Base-by-base conservation (phyloP, 768 basidiomycete genomes). In the Hygrophorus pudorinus region DNA sequence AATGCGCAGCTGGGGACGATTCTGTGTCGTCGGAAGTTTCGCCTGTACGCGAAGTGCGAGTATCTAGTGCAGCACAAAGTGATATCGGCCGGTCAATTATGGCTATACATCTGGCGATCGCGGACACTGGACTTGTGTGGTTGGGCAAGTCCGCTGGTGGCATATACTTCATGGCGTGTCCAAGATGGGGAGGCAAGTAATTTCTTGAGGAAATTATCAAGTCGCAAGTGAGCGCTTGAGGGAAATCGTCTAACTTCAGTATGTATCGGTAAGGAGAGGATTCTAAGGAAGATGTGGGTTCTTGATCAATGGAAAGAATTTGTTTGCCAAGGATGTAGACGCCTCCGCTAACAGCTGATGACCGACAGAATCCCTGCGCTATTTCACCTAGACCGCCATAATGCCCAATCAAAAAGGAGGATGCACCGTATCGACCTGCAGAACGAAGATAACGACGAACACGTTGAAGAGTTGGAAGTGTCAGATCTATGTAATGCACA, bases 301-400 rank as follows among this genome's bases (percentile, higher is more conserved):
- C 42, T 43, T 24, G 43, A 8, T 56, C 45, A 21, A 68, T 49
- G 8, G 60, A 56, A 1, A 50, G 44, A 2, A 84, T 56, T 1
- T 60, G 56, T 36, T 75, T 70, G 18, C 80, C 81, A 3, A 89
- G 71, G 47, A 89, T 79, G 55, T 88, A 89, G 9, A 80, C 77
- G 0, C 67, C 76, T 13, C 85, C 83, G 38, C 67, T 69, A 27
- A 98, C 93, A 2, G 94, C 94, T 11, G 89, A 72, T 16, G 85
- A 77, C 12, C 92, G 87, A 56, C 78, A 82, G 54, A 86, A 98
- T 2, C 92, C 93, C 61, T 97, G 94, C 0, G 85, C 75, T 9
- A 97, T 79, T 56, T 97, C 94, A 4, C 94, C 94, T 0, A 83
- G 71, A 14, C 91, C 88, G 13, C 94, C 94, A 58, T 96, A 97